Evolutionary conservation across 768 basidiomycete genomes (phyloP), one percentile per base, ranked within the genome.

Genomic region (Nidularia pulvinata): DNA sequence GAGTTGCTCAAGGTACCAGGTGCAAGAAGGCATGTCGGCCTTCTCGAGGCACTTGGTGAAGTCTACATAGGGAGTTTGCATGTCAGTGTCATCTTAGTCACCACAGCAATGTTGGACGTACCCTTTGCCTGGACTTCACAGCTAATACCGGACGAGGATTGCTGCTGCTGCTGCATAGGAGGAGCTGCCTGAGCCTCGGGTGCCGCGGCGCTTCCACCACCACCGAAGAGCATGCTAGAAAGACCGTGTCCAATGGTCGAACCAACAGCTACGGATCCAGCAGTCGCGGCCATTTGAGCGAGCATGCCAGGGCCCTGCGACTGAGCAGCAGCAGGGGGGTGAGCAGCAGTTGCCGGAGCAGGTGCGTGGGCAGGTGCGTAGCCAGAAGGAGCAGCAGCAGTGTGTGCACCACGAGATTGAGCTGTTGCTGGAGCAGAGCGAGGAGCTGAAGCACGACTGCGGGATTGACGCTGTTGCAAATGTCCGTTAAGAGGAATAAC

Each of bases 161-260:
- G 69, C 49, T 83, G 58, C 65, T 76, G 66, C 63, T 79, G 73
- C 43, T 83, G 61, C 52, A 70, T 78, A 19, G 85, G 79, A 4
- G 80, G 68, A 10, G 58, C 58, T 46, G 82, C 77, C 22, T 76
- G 77, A 13, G 82, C 78, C 32, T 75, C 76, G 1, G 75, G 72
- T 6, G 79, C 67, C 11, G 81, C 61, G 36, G 78, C 69, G 0
- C 74, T 71, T 36, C 68, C 68, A 51, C 80, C 74, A 54, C 90
- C 85, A 46, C 93, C 94, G 61, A 95, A 96, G 55, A 95, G 83
- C 91, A 95, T 93, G 68, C 69, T 81, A 42, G 91, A 93, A 58
- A 96, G 65, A n/a, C 93, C 93, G 65, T 96, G 93, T 45, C 93
- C 93, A 57, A 96, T 83, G 52, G 86, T 87, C 6, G 91, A 93